These are phyloP conservation scores for Curvularia lunata DNA, from an alignment of 2,329 filamentous ascomycete genomes.

Conservation along the genomic window DNA sequence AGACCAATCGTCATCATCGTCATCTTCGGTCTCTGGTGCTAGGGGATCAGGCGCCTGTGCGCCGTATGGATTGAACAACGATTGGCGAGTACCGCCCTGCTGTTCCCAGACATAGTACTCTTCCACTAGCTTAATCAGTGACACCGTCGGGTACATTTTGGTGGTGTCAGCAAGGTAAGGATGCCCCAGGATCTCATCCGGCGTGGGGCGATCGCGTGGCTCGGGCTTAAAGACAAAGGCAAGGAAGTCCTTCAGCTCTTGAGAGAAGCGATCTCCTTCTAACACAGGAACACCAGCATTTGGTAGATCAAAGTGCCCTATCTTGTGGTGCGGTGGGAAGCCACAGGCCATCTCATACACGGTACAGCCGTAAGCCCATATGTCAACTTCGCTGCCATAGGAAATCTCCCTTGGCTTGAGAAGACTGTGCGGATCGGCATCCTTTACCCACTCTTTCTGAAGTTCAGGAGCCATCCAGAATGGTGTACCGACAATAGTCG, in stretches of 20 bases:
- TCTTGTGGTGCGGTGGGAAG: conserved; percentile 69
- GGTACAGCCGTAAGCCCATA: conserved; percentile 85
- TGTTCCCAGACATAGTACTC: conserved; percentile 79
- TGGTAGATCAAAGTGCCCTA: conserved; percentile 47
- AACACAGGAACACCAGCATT: conserved; percentile 66
- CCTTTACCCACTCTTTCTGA: conserved; percentile 56
- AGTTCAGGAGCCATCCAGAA: conserved; percentile 89
- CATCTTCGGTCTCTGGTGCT: conserved; percentile 49
- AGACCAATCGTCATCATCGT: conserved; percentile 65
- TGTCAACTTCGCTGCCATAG: conserved; percentile 66
- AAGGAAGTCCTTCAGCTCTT: conserved; percentile 71
- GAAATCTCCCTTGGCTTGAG: conserved; percentile 58
- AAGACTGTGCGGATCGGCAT: conserved; percentile 63
- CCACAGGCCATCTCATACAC: conserved; percentile 82
- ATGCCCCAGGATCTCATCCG: conserved; percentile 73
- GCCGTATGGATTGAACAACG: conserved; percentile 66
- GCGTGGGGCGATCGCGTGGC: conserved; percentile 70
- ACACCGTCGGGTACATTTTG: conserved; percentile 67
- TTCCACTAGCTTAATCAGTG: conserved; percentile 69
- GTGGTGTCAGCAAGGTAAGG: conserved; percentile 70
- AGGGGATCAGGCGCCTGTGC: conserved; percentile 63
- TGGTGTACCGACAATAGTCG: conserved; percentile 81
- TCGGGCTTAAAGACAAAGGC: conserved; percentile 75
- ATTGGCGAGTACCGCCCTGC: conserved; percentile 72
- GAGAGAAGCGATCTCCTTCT: conserved; percentile 73